Percentiles rank a stretch among this genome's conserved stretches.
Conservation (phyloP, 257 asterid genomes). For the Verbena officinalis region DNA sequence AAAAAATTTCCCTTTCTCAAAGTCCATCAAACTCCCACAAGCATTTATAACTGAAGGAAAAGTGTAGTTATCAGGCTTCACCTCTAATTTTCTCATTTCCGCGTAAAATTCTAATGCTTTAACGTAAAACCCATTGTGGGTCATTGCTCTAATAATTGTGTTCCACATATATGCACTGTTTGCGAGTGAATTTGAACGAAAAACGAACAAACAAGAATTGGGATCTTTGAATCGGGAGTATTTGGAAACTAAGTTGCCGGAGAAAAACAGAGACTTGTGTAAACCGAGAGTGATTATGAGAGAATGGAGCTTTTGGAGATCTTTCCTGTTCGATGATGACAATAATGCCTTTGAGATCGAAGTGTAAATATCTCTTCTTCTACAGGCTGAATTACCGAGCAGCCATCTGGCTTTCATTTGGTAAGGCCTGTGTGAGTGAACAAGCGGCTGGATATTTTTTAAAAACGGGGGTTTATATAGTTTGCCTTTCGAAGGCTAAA, state of each 20-base stretch:
- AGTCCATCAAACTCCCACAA: conserved; percentile 61
- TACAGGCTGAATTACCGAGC: conserved; percentile 4
- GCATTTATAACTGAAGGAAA: conserved; percentile 80
- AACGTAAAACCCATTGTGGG: conserved; percentile 51
- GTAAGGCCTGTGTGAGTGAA: neutral
- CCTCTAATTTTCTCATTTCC: conserved; percentile 51
- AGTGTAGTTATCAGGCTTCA: conserved; percentile 64
- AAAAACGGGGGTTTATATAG: conserved; percentile 25
- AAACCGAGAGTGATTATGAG: conserved; percentile 53
- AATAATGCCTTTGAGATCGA: conserved; percentile 57
- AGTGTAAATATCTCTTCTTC: conserved; percentile 32
- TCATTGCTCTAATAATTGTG: conserved; percentile 74
- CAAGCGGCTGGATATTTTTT: conserved; percentile 4
- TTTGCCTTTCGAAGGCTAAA: neutral
- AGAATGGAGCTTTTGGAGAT: conserved; percentile 60
- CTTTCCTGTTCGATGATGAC: conserved; percentile 36
- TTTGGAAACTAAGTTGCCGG: conserved; percentile 66
- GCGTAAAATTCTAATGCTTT: conserved; percentile 60
- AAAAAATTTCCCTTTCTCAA: conserved; percentile 49
- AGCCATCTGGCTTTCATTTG: conserved; percentile 31
- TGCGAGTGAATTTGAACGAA: conserved; percentile 34
- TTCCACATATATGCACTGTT: conserved; percentile 60
- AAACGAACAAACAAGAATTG: conserved; percentile 46
- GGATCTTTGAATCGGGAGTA: conserved; percentile 70
- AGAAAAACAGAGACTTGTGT: conserved; percentile 47